Evolutionary conservation across 495 filamentous ascomycete genomes (phyloP).

Genomic region (Tuber brumale): DNA sequence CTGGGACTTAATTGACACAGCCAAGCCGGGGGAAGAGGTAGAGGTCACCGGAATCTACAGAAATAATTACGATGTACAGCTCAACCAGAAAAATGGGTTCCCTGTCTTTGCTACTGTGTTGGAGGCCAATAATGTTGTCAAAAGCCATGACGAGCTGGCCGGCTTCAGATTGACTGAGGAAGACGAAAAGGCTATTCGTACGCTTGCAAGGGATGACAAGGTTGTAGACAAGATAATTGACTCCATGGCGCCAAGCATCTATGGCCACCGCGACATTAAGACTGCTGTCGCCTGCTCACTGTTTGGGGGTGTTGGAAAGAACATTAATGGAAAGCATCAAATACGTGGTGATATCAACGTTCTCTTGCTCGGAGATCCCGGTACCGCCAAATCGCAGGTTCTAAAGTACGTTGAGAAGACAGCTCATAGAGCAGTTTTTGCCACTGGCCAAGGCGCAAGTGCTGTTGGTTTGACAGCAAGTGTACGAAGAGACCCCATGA

Average conservation of each 20-base stretch:
- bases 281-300: conserved; percentile 90
- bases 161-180: conserved; percentile 94
- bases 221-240: conserved; percentile 91
- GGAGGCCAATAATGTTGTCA: conserved; percentile 94
- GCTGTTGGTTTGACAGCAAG: conserved; percentile 96
- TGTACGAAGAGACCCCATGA: conserved; percentile 92
- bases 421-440: conserved; percentile 93
- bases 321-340: conserved; percentile 72
- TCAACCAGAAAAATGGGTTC: conserved; percentile 99
- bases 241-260: conserved; percentile 95
- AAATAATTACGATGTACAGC: conserved; percentile 94
- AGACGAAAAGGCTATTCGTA: conserved; percentile 87
- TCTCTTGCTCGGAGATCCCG: conserved; percentile 91
- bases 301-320: conserved; percentile 92
- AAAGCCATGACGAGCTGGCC: conserved; percentile 94
- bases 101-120: conserved; percentile 97
- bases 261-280: conserved; percentile 95
- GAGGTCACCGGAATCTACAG: conserved; percentile 96
- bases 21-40: conserved; percentile 96
- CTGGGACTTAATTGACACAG: conserved; percentile 93
- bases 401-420: conserved; percentile 95
- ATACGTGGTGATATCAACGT: conserved; percentile 98
- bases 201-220: conserved; percentile 76
- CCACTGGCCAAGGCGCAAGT: conserved; percentile 92
- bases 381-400: conserved; percentile 90